A percentile compares a stretch with the other conserved stretches of the same genome.
These are phyloP conservation scores for Blepharisma japonicum DNA, from an alignment of 73 alveolate species.

Conservation along the genomic window DNA sequence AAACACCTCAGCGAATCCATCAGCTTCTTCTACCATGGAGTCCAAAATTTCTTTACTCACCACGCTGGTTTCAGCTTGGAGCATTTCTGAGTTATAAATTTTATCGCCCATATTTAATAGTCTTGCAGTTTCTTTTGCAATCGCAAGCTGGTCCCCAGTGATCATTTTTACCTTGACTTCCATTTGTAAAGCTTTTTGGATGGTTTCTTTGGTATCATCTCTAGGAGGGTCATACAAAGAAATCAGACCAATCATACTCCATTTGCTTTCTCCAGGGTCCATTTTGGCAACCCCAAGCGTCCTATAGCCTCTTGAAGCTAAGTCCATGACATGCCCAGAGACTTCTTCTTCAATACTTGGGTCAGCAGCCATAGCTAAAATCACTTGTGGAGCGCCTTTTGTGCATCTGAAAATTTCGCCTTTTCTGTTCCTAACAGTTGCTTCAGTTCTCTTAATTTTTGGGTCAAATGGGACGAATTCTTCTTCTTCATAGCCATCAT, in stretches of 20 bases:
- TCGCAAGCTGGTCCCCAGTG: conserved; percentile 35
- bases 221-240: conserved; percentile 51
- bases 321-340: not conserved
- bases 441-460: conserved; percentile 15
- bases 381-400: conserved; percentile 25
- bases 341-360: conserved; percentile 25
- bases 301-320: conserved; percentile 26
- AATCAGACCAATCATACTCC: conserved; percentile 32
- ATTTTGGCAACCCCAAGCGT: conserved; percentile 30
- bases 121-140: conserved; percentile 29
- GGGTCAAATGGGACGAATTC: conserved; percentile 36
- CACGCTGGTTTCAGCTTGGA: not conserved
- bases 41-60: conserved; percentile 18
- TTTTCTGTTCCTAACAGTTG: not conserved
- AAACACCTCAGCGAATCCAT: conserved; percentile 33
- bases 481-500: conserved; percentile 21
- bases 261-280: not conserved
- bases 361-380: conserved; percentile 9
- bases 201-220: conserved; percentile 29
- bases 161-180: conserved; percentile 32
- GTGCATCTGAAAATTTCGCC: conserved; percentile 20
- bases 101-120: conserved; percentile 26
- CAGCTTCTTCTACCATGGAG: conserved; percentile 26
- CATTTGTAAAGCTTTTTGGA: conserved; percentile 17
- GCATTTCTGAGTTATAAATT: conserved; percentile 25